Evolutionary conservation across 2,329 filamentous ascomycete genomes (phyloP).

Genomic region (Diaporthe nobilis): DNA sequence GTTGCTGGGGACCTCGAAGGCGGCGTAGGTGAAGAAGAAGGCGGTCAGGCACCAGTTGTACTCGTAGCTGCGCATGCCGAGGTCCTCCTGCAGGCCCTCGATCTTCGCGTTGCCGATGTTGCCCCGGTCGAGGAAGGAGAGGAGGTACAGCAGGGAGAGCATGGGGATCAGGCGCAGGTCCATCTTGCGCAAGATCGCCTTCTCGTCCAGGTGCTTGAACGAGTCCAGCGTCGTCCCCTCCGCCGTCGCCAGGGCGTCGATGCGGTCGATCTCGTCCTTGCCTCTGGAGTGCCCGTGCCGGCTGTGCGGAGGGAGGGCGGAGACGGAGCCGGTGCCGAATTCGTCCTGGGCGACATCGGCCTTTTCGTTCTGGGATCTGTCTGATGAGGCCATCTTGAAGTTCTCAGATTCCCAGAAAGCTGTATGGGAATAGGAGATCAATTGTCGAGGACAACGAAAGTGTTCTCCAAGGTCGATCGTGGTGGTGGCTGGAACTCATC

Average conservation of each 20-base stretch:
- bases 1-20: slow-evolving; percentile 85
- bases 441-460: not conserved
- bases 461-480: not conserved
- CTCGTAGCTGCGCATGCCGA: slow-evolving; percentile 72
- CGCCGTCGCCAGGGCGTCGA: slow-evolving; percentile 41
- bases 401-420: too few relatives aligned
- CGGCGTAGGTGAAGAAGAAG: slow-evolving; percentile 86
- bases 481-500: not conserved
- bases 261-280: slow-evolving; percentile 40
- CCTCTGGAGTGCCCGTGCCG: slow-evolving; percentile 2
- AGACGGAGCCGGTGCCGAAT: slow-evolving; percentile 3
- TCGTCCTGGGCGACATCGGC: slow-evolving; percentile 36
- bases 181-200: slow-evolving; percentile 71
- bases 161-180: slow-evolving; percentile 68
- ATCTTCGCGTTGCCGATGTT: slow-evolving; percentile 80
- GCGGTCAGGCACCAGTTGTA: slow-evolving; percentile 80
- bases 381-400: slow-evolving; percentile 15
- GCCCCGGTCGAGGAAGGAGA: slow-evolving; percentile 78
- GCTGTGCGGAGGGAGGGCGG: not conserved
- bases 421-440: not conserved
- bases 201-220: slow-evolving; percentile 65
- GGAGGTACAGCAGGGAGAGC: slow-evolving; percentile 77
- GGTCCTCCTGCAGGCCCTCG: slow-evolving; percentile 65
- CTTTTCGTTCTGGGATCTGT: slow-evolving; percentile 33
- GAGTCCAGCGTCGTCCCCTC: slow-evolving; percentile 43